Evolutionary conservation across 371 early-diverging fungal genomes (phyloP).

Genomic region (Mortierella polycephala): DNA sequence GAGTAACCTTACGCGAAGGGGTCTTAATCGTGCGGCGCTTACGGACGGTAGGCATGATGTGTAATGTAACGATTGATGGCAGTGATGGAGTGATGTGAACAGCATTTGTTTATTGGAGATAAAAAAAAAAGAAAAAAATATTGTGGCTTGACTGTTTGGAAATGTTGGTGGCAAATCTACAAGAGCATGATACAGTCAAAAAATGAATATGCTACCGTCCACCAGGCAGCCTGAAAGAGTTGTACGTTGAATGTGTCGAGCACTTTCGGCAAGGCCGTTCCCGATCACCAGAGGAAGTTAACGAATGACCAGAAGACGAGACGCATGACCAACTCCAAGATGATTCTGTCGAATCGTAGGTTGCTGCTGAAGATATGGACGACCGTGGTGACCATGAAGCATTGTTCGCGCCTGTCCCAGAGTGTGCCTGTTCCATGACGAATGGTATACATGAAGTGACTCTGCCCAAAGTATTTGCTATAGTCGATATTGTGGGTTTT

Average conservation of each 20-base stretch:
- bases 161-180: not conserved
- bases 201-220: too few relatives aligned
- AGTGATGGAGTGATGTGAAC: not conserved
- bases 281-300: not conserved
- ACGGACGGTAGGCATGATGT: constrained; percentile 34
- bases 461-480: too few relatives aligned
- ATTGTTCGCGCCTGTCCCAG: not conserved
- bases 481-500: too few relatives aligned
- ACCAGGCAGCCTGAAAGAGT: too few relatives aligned
- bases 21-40: constrained; percentile 42
- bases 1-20: constrained; percentile 59
- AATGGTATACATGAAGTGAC: too few relatives aligned
- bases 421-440: too few relatives aligned
- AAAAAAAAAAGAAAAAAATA: constrained; percentile 21
- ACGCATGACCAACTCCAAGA: constrained; percentile 35
- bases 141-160: constrained; percentile 13
- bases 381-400: constrained; percentile 11
- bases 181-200: too few relatives aligned
- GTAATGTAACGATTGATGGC: not conserved
- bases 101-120: not conserved
- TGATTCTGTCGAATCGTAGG: constrained; percentile 4
- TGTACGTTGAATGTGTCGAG: too few relatives aligned
- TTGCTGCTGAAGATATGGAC: not conserved
- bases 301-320: constrained; percentile 8
- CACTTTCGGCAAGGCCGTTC: too few relatives aligned